These are phyloP conservation scores for Aurantiochytrium sp. DNA, from an alignment of 108 stramenopile genomes.

Conservation along the genomic window DNA sequence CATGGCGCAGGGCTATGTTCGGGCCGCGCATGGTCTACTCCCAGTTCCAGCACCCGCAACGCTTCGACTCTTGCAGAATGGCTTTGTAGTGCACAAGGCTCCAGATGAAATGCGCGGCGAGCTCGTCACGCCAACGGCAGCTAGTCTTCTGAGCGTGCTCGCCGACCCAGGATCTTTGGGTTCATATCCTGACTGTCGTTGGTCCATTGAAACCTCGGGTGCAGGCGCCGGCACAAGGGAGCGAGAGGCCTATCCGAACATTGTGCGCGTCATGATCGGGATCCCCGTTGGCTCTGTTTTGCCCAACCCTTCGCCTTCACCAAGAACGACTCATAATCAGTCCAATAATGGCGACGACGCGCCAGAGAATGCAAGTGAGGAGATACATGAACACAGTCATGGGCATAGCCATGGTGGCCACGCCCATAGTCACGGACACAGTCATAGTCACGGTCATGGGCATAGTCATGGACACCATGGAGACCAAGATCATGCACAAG, in stretches of 20 bases:
- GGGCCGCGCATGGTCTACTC: neutral
- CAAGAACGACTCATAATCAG: too few relatives aligned
- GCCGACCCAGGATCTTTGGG: neutral
- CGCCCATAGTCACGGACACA: neutral
- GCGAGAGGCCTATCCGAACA: neutral
- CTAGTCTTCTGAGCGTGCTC: neutral
- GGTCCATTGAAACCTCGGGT: neutral
- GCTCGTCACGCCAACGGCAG: neutral
- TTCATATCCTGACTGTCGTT: neutral
- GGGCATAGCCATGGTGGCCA: neutral
- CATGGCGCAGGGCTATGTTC: neutral
- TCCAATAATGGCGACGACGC: neutral
- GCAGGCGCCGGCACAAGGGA: neutral
- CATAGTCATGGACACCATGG: neutral
- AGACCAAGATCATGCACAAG: too few relatives aligned
- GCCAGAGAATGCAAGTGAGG: neutral
- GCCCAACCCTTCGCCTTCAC: neutral
- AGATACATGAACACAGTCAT: neutral
- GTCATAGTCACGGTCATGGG: neutral
- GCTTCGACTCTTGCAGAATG: neutral
- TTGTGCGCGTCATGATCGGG: neutral
- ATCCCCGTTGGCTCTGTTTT: neutral
- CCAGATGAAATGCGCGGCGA: neutral
- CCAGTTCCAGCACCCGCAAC: neutral
- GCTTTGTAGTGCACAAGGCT: neutral